Conservation (phyloP, 2,329 filamentous ascomycete genomes). For the Penicillium carneum region DNA sequence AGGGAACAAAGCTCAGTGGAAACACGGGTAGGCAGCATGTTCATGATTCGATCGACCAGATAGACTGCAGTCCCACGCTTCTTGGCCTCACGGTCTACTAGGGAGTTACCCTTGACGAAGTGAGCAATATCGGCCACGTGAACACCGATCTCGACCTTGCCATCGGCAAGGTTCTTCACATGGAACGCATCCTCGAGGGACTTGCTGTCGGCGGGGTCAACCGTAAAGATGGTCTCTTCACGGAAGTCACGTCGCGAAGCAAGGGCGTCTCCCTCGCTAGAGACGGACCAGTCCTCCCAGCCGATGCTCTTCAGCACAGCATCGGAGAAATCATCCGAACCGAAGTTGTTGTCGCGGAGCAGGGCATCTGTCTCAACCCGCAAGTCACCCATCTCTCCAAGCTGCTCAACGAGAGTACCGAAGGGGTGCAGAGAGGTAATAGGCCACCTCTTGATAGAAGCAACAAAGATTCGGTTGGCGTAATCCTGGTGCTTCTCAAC, state of each 20-base stretch:
- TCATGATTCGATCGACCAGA: slow-evolving; percentile 86
- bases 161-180: slow-evolving; percentile 81
- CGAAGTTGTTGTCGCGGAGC: slow-evolving; percentile 97
- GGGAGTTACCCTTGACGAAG: slow-evolving; percentile 93
- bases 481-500: slow-evolving; percentile 99
- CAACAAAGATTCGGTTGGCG: slow-evolving; percentile 96
- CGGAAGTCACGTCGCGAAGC: slow-evolving; percentile 87
- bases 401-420: slow-evolving; percentile 93
- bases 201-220: slow-evolving; percentile 85
- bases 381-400: slow-evolving; percentile 95
- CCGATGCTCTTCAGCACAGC: slow-evolving; percentile 92
- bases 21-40: slow-evolving; percentile 84
- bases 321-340: slow-evolving; percentile 95
- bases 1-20: slow-evolving; percentile 88
- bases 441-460: slow-evolving; percentile 98
- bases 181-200: slow-evolving; percentile 93
- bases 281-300: slow-evolving; percentile 87
- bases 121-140: slow-evolving; percentile 95
- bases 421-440: slow-evolving; percentile 99
- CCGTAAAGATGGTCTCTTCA: slow-evolving; percentile 84
- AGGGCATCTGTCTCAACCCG: slow-evolving; percentile 98
- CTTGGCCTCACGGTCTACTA: slow-evolving; percentile 95
- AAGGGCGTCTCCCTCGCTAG: slow-evolving; percentile 80
- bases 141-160: slow-evolving; percentile 89
- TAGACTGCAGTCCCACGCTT: slow-evolving; percentile 97